phyloP scores from a whole-genome alignment of 805 yeast species.

The Lipomyces sp. region DNA sequence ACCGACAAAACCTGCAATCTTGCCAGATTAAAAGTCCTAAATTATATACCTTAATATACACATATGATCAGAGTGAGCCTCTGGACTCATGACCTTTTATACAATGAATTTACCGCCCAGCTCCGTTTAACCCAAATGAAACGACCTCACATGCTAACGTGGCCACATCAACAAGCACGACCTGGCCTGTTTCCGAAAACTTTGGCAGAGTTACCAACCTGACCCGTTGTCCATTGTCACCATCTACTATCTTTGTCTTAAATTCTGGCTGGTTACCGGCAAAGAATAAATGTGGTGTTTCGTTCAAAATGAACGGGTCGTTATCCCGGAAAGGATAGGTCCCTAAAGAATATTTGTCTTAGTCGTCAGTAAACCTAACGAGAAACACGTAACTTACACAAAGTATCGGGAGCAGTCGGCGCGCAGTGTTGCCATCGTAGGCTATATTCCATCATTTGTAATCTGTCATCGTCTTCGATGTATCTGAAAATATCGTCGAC shows the following conservation, averaged over 20 bases:
- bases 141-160: constrained; percentile 62
- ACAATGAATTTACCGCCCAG: neutral
- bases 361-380: neutral
- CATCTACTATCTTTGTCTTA: constrained; percentile 52
- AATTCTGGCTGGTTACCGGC: constrained; percentile 81
- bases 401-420: constrained; percentile 96
- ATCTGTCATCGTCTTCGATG: constrained; percentile 52
- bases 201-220: constrained; percentile 71
- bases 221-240: constrained; percentile 50
- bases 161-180: constrained; percentile 64
- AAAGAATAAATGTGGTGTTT: constrained; percentile 84
- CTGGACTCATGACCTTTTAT: neutral
- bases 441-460: constrained; percentile 67
- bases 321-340: constrained; percentile 76
- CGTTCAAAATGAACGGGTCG: constrained; percentile 80
- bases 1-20: neutral
- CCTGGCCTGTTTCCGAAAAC: constrained; percentile 66
- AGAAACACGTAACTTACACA: constrained; percentile 51
- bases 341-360: constrained; percentile 36
- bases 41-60: neutral
- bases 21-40: neutral
- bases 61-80: neutral
- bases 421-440: constrained; percentile 83
- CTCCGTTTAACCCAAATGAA: constrained; percentile 36
- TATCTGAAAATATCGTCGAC: constrained; percentile 78